Percentiles rank a stretch among this genome's conserved stretches.
phyloP scores from a whole-genome alignment of 1,284 basidiomycete genomes.

The Phaffia rhodozyma region DNA sequence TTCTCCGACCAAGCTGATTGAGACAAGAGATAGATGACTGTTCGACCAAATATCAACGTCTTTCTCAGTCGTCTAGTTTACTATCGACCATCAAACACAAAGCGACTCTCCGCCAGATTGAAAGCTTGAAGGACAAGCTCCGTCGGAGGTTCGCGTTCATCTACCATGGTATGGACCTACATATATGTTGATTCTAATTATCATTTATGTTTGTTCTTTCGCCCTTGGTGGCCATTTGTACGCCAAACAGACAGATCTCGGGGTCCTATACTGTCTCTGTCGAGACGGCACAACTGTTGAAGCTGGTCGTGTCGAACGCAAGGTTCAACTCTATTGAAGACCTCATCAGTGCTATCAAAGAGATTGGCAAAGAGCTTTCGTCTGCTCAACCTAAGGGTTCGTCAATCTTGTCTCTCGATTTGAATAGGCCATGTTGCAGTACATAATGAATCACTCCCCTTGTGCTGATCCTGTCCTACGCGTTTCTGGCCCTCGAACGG shows the following conservation, averaged over 20 bases:
- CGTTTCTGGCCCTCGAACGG: background rate
- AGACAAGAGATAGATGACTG: too few relatives aligned
- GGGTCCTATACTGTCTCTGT: conserved; percentile 52
- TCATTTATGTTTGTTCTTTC: too few relatives aligned
- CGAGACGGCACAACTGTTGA: conserved; percentile 74
- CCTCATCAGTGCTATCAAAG: conserved; percentile 65
- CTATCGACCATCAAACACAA: background rate
- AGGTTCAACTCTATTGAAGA: conserved; percentile 79
- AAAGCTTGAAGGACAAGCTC: conserved; percentile 15
- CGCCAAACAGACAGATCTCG: conserved; percentile 77
- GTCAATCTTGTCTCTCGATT: conserved; percentile 11
- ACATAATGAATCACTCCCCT: background rate
- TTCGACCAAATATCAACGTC: too few relatives aligned
- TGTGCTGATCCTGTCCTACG: background rate
- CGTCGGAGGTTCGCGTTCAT: conserved; percentile 13
- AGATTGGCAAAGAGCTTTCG: conserved; percentile 64
- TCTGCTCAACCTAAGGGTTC: conserved; percentile 87
- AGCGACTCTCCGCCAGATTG: conserved; percentile 11
- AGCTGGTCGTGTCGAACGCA: conserved; percentile 77
- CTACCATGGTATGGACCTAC: background rate
- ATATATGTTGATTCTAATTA: background rate
- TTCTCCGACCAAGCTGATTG: too few relatives aligned
- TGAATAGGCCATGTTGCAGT: background rate
- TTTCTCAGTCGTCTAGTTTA: background rate
- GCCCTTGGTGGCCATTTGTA: conserved; percentile 27